Evolutionary conservation across 495 filamentous ascomycete genomes (phyloP).

Genomic region (Emericellopsis terricola): DNA sequence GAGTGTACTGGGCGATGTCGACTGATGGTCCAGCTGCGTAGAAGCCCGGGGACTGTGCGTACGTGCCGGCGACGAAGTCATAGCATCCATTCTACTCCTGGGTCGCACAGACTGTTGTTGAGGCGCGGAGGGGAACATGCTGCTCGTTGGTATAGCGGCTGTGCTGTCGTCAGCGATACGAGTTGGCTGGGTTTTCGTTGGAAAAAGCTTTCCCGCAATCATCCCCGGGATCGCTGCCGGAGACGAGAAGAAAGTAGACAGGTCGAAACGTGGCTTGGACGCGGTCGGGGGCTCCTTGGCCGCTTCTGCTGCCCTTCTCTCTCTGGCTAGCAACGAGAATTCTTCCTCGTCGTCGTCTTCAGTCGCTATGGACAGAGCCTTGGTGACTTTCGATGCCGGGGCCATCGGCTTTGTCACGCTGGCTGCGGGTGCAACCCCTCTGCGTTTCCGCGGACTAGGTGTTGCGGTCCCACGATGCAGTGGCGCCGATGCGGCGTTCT

Average conservation of each 20-base stretch:
- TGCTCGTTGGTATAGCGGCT: neutral
- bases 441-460: slow-evolving; percentile 22
- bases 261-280: slow-evolving; percentile 15
- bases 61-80: too few species aligned
- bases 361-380: neutral
- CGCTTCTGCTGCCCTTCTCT: neutral
- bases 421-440: slow-evolving; percentile 3
- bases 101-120: slow-evolving; percentile 10
- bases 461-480: slow-evolving; percentile 17
- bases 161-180: neutral
- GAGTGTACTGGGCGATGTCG: slow-evolving; percentile 12
- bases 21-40: too few species aligned
- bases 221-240: slow-evolving; percentile 20
- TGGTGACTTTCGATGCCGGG: neutral
- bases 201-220: neutral
- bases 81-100: slow-evolving; percentile 1
- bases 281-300: slow-evolving; percentile 1
- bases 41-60: too few species aligned
- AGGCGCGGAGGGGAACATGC: slow-evolving; percentile 11
- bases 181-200: neutral
- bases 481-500: neutral
- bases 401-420: too few species aligned
- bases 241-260: slow-evolving; percentile 29
- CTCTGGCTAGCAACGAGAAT: slow-evolving; percentile 15
- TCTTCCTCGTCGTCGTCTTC: slow-evolving; percentile 5